phyloP scores from a whole-genome alignment of 768 basidiomycete genomes.

The Pleurotus sapidus region DNA sequence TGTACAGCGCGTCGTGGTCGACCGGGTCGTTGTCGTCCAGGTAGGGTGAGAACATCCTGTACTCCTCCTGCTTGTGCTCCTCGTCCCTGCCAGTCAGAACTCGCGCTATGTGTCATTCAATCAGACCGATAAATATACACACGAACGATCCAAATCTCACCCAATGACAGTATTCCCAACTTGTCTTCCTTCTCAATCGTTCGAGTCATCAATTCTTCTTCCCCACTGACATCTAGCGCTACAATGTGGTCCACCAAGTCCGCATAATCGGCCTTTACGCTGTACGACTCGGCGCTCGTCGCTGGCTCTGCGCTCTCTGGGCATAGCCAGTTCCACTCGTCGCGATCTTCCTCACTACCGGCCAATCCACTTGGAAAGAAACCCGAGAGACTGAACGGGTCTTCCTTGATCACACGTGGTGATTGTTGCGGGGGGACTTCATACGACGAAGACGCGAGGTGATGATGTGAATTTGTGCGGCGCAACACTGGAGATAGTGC shows the following conservation, averaged over 20 bases:
- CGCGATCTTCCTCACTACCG: slow-evolving; percentile 16
- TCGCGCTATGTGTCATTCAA: slow-evolving; percentile 11
- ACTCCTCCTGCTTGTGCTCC: slow-evolving; percentile 14
- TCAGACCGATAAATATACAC: too few species aligned
- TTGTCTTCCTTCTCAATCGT: slow-evolving; percentile 44
- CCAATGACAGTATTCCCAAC: slow-evolving; percentile 42
- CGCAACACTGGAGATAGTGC: neutral
- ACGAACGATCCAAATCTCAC: slow-evolving; percentile 23
- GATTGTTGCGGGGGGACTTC: neutral
- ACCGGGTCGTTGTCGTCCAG: slow-evolving; percentile 26
- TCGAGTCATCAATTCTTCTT: slow-evolving; percentile 29
- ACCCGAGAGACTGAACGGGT: slow-evolving; percentile 46
- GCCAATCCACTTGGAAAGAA: slow-evolving; percentile 41
- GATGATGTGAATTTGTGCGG: slow-evolving; percentile 5
- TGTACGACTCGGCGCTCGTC: slow-evolving; percentile 4
- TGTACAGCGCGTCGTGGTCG: slow-evolving; percentile 35
- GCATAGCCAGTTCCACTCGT: slow-evolving; percentile 40
- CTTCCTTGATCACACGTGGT: slow-evolving; percentile 28
- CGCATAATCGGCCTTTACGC: slow-evolving; percentile 13
- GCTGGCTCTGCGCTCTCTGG: slow-evolving; percentile 21
- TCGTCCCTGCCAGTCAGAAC: slow-evolving; percentile 1
- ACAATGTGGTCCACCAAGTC: slow-evolving; percentile 4
- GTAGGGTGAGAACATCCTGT: slow-evolving; percentile 32
- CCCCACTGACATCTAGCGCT: slow-evolving; percentile 12
- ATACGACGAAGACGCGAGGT: neutral